Evolutionary conservation across 2,329 filamentous ascomycete genomes (phyloP).

Genomic region (Arthrobotrys megalospora): DNA sequence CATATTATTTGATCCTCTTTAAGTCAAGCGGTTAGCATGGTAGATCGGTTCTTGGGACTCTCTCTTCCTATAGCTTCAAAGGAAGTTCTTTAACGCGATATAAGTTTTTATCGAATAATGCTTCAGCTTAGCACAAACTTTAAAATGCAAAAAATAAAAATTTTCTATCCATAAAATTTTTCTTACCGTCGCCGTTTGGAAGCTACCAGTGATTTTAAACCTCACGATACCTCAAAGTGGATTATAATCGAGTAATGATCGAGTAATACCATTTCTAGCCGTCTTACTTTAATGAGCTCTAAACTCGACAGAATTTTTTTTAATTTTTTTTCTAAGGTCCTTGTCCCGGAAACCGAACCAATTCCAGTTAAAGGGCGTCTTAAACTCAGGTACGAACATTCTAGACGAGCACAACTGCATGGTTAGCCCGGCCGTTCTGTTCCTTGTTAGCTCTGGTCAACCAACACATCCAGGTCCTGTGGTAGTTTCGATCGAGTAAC

Average conservation of each 20-base stretch:
- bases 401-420: constrained; percentile 12
- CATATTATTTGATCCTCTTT: too few relatives aligned
- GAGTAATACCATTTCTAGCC: constrained; percentile 58
- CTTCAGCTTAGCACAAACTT: too few relatives aligned
- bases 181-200: background rate
- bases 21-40: too few relatives aligned
- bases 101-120: background rate
- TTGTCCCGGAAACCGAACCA: background rate
- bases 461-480: constrained; percentile 46
- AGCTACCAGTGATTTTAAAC: background rate
- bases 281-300: background rate
- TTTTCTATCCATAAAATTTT: constrained; percentile 1
- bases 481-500: constrained; percentile 61
- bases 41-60: too few relatives aligned
- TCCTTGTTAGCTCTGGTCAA: background rate
- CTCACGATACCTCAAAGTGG: constrained; percentile 28
- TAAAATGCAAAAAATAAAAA: too few relatives aligned
- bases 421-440: background rate
- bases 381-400: constrained; percentile 46
- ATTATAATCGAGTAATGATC: constrained; percentile 60
- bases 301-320: background rate
- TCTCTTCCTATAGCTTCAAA: too few relatives aligned
- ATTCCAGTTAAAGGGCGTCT: background rate
- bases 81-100: too few relatives aligned
- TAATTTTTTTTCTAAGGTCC: constrained; percentile 6